These are phyloP conservation scores for Calonectria hongkongensis DNA, from an alignment of 2,329 filamentous ascomycete species.

Conservation along the genomic window DNA sequence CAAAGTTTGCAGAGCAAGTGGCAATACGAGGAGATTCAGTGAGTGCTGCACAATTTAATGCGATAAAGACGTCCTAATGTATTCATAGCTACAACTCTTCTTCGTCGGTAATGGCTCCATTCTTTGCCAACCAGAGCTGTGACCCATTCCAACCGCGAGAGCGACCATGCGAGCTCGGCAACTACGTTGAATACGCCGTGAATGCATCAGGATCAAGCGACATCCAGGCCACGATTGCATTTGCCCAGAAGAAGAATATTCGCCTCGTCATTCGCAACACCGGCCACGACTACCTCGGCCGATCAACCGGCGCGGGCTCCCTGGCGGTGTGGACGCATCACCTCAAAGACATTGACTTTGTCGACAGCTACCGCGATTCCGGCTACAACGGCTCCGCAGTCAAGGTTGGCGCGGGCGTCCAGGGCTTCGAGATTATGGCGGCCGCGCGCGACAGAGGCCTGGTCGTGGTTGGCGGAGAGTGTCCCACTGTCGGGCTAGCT, in stretches of 20 bases:
- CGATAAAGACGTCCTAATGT: not conserved
- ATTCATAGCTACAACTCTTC: conserved; percentile 52
- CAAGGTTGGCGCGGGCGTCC: conserved; percentile 72
- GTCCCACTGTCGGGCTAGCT: conserved; percentile 72
- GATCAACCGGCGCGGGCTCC: conserved; percentile 60
- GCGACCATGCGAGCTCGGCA: conserved; percentile 65
- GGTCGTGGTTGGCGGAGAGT: conserved; percentile 73
- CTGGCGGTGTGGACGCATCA: conserved; percentile 63
- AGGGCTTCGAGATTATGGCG: conserved; percentile 66
- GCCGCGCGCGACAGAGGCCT: conserved; percentile 57
- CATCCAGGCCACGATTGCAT: conserved; percentile 58
- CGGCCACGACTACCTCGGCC: conserved; percentile 59
- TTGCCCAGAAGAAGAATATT: conserved; percentile 61
- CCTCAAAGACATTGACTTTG: conserved; percentile 64
- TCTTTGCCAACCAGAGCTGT: conserved; percentile 61
- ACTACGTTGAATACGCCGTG: conserved; percentile 63
- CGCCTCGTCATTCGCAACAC: conserved; percentile 61
- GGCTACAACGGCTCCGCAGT: conserved; percentile 71
- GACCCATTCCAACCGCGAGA: conserved; percentile 61
- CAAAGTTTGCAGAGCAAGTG: conserved; percentile 59
- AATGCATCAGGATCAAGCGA: conserved; percentile 57
- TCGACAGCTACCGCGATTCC: conserved; percentile 61
- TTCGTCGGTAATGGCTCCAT: conserved; percentile 64
- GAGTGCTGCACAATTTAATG: conserved; percentile 37
- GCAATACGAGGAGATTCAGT: conserved; percentile 60